Evolutionary conservation across 116 monocot species (phyloP).

Genomic region (Cymodocea nodosa): DNA sequence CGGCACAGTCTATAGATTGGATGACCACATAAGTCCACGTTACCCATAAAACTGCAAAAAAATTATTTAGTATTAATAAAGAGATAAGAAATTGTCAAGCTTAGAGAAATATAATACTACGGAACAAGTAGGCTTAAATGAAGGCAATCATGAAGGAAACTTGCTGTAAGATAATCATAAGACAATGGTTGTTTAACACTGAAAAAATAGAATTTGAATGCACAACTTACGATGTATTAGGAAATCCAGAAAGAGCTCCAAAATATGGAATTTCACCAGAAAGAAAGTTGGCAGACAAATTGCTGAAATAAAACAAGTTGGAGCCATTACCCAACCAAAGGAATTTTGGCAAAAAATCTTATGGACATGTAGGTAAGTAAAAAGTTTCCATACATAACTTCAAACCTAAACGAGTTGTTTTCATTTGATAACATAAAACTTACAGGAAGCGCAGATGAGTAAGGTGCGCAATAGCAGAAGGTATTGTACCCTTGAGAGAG

Average conservation of each 20-base stretch:
- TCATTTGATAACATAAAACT: conserved; percentile 10
- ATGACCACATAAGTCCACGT: conserved; percentile 86
- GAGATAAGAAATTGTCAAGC: no score
- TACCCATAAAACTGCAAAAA: conserved; percentile 69
- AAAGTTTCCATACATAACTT: no score
- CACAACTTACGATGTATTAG: conserved; percentile 74
- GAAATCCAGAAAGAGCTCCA: conserved; percentile 70
- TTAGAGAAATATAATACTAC: no score
- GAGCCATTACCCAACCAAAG: no score
- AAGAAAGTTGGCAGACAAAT: conserved; percentile 89
- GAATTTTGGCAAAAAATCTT: no score
- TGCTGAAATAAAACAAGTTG: conserved; percentile 26
- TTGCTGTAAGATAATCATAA: no score
- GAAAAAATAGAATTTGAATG: not conserved
- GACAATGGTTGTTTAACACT: not conserved
- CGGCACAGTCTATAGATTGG: conserved; percentile 61
- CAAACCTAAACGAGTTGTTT: no score
- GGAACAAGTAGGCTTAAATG: no score
- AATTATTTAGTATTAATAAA: not conserved
- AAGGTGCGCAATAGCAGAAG: conserved; percentile 62
- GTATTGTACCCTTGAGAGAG: conserved; percentile 72
- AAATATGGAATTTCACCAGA: conserved; percentile 96
- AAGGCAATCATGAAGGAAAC: no score
- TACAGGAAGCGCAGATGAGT: conserved; percentile 66
- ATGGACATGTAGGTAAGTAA: no score